Conservation (phyloP, 805 yeast species). For the Yamadazyma sp. region DNA sequence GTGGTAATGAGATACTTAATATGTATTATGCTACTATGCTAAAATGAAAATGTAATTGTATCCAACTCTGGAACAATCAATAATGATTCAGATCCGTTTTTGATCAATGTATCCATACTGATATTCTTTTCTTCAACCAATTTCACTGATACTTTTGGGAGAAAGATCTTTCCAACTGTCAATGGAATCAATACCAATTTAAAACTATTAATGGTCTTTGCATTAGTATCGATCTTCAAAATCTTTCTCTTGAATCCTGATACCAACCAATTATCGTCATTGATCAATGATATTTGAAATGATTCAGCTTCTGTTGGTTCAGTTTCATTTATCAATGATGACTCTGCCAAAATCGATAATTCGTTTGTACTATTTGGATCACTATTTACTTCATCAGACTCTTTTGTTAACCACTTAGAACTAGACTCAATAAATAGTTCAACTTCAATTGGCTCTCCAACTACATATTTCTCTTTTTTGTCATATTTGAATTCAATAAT, state of each 20-base stretch:
- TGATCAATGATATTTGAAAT: conserved; percentile 47
- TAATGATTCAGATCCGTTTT: conserved; percentile 65
- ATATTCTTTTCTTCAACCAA: conserved; percentile 45
- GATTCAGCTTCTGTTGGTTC: too few relatives aligned
- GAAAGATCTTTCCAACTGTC: conserved; percentile 64
- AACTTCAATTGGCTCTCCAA: conserved; percentile 62
- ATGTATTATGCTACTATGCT: conserved; percentile 9
- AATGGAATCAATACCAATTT: conserved; percentile 65
- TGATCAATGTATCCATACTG: conserved; percentile 58
- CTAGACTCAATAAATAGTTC: conserved; percentile 42
- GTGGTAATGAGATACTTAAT: too few relatives aligned
- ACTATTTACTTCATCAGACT: conserved; percentile 1
- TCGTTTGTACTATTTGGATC: conserved; percentile 7
- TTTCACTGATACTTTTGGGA: conserved; percentile 57
- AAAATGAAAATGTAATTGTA: conserved; percentile 59
- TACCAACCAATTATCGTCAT: conserved; percentile 74
- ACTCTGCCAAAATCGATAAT: conserved; percentile 19
- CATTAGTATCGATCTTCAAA: conserved; percentile 35
- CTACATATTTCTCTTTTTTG: conserved; percentile 42
- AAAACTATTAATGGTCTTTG: conserved; percentile 13
- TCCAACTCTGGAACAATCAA: conserved; percentile 70
- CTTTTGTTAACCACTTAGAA: conserved; percentile 39
- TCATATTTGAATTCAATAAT: conserved; percentile 46
- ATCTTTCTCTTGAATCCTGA: conserved; percentile 64
- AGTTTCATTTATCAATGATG: conserved; percentile 15